Percentiles rank a stretch among this genome's conserved stretches.
Conservation (phyloP, 306 rosid genomes). For the Sphenostylis stenocarpa region DNA sequence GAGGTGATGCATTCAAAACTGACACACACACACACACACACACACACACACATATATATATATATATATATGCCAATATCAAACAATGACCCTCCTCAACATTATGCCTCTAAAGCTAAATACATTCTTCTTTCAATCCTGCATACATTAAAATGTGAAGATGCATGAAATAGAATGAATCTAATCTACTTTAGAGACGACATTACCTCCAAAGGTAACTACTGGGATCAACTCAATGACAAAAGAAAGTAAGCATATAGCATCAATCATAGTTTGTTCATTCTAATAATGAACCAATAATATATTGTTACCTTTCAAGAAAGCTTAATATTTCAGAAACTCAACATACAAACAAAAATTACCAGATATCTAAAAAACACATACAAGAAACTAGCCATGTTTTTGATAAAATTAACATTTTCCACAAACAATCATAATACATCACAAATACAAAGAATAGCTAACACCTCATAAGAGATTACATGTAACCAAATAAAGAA, state of each 20-base stretch:
- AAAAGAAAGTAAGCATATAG: conserved; percentile 20
- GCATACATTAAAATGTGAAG: conserved; percentile 10
- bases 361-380: conserved; percentile 13
- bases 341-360: conserved; percentile 12
- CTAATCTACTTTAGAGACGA: background rate
- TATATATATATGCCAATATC: background rate
- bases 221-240: background rate
- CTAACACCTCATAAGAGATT: conserved; percentile 17
- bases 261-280: conserved; percentile 1
- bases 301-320: background rate
- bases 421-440: conserved; percentile 10
- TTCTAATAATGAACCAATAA: conserved; percentile 1
- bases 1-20: background rate
- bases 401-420: background rate
- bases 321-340: conserved; percentile 12
- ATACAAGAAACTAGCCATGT: background rate
- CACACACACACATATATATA: no score
- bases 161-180: conserved; percentile 19
- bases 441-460: background rate
- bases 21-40: no score
- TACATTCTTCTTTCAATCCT: conserved; percentile 8
- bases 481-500: conserved; percentile 19
- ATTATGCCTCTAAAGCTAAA: conserved; percentile 23
- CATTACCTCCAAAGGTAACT: conserved; percentile 6
- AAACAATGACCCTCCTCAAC: background rate